A percentile compares a stretch with the other conserved stretches of the same genome.
Evolutionary conservation across 306 rosid species (phyloP).

Genomic region (Castanea sativa): DNA sequence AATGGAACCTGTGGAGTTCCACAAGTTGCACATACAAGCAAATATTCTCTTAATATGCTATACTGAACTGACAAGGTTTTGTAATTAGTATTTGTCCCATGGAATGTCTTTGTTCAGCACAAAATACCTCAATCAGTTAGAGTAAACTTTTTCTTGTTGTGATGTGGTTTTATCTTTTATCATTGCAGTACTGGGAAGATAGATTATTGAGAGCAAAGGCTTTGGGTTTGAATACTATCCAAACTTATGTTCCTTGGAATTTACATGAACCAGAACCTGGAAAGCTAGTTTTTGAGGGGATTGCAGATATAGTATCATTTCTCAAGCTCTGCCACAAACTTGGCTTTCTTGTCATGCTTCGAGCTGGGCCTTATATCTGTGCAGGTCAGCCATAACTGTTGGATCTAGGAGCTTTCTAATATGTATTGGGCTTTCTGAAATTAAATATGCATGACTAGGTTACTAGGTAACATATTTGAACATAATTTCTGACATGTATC

Average conservation of each 20-base stretch:
- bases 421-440: slow-evolving; percentile 4
- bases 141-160: slow-evolving; percentile 23
- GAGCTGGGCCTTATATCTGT: slow-evolving; percentile 92
- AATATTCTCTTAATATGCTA: background rate
- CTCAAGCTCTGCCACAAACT: slow-evolving; percentile 80
- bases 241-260: slow-evolving; percentile 95
- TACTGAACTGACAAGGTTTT: background rate
- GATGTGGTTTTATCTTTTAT: slow-evolving; percentile 24
- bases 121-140: slow-evolving; percentile 2
- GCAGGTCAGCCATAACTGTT: slow-evolving; percentile 54
- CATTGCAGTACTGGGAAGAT: slow-evolving; percentile 91
- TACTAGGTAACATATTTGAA: background rate
- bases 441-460: background rate
- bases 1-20: background rate
- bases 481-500: background rate
- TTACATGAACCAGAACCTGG: slow-evolving; percentile 80
- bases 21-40: background rate
- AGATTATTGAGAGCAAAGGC: slow-evolving; percentile 91
- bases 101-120: background rate
- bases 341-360: slow-evolving; percentile 71
- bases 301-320: slow-evolving; percentile 70
- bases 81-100: background rate
- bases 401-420: slow-evolving; percentile 1
- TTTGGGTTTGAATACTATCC: slow-evolving; percentile 87
- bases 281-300: slow-evolving; percentile 63